A percentile compares a stretch with the other conserved stretches of the same genome.
Evolutionary conservation across 208 protist species (phyloP).

Genomic region (Acanthamoeba healyi): DNA sequence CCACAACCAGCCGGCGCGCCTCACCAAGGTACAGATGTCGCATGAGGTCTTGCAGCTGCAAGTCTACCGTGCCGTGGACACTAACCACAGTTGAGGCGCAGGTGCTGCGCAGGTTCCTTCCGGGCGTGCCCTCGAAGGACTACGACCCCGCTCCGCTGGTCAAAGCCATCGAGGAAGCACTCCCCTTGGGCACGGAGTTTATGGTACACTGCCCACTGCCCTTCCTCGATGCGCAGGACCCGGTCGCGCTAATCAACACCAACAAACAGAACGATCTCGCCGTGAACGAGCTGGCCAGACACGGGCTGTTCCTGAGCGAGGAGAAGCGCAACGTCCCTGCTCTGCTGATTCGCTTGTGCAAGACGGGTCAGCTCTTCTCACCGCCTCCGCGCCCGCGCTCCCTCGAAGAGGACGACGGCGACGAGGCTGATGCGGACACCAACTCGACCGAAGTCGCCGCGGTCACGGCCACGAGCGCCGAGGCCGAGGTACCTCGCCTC

Average conservation of each 20-base stretch:
- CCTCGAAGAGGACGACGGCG: neutral
- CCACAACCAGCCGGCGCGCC: constrained; percentile 38
- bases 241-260: neutral
- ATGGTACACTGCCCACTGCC: no score
- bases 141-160: neutral
- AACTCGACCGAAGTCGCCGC: neutral
- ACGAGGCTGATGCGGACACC: neutral
- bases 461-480: no score
- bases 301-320: constrained; percentile 23
- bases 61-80: neutral
- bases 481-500: no score
- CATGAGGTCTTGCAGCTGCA: neutral
- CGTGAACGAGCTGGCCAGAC: constrained; percentile 2
- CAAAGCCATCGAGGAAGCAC: neutral
- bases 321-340: neutral
- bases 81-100: neutral
- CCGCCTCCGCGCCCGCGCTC: neutral
- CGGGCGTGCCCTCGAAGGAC: neutral
- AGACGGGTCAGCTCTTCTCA: constrained; percentile 44
- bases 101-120: neutral
- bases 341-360: neutral
- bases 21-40: neutral
- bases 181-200: neutral
- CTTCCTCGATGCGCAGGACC: no score
- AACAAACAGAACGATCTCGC: neutral